These are phyloP conservation scores for Microthyrium microscopicum DNA, from an alignment of 2,329 filamentous ascomycete species.

Conservation along the genomic window DNA sequence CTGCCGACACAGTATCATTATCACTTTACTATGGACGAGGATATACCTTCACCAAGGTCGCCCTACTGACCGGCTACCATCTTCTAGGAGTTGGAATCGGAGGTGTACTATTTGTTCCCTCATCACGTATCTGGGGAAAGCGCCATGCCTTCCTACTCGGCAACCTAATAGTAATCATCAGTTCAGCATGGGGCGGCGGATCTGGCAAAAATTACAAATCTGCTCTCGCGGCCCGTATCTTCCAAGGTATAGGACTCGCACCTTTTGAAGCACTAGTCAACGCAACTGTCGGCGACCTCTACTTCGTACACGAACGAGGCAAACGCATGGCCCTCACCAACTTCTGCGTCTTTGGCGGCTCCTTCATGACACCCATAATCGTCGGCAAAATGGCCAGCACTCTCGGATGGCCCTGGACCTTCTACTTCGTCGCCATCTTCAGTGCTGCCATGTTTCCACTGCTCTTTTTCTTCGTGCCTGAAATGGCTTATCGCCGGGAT, in stretches of 20 bases:
- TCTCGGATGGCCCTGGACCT: slow-evolving; percentile 74
- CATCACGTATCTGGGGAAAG: slow-evolving; percentile 82
- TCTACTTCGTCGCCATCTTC: slow-evolving; percentile 80
- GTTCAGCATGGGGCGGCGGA: slow-evolving; percentile 63
- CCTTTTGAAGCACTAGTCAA: slow-evolving; percentile 87
- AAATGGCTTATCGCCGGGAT: slow-evolving; percentile 62
- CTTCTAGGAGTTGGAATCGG: slow-evolving; percentile 67
- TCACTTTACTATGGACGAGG: slow-evolving; percentile 45
- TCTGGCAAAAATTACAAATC: slow-evolving; percentile 51
- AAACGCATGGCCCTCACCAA: slow-evolving; percentile 73
- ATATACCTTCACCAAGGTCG: slow-evolving; percentile 62
- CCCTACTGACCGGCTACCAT: slow-evolving; percentile 74
- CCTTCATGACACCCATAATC: slow-evolving; percentile 71
- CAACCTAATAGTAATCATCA: slow-evolving; percentile 53
- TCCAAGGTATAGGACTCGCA: slow-evolving; percentile 74
- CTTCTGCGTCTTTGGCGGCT: slow-evolving; percentile 52
- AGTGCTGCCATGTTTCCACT: slow-evolving; percentile 51
- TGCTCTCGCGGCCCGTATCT: slow-evolving; percentile 60
- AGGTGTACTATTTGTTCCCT: slow-evolving; percentile 73
- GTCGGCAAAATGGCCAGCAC: slow-evolving; percentile 68
- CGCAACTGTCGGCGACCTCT: slow-evolving; percentile 75
- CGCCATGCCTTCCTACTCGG: slow-evolving; percentile 74
- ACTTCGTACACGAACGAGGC: slow-evolving; percentile 74
- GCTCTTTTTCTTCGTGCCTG: slow-evolving; percentile 65
- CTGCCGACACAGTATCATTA: slow-evolving; percentile 71